Evolutionary conservation across 2,329 filamentous ascomycete genomes (phyloP), one percentile per base, ranked within the genome.

Genomic region (Verticillium longisporum): DNA sequence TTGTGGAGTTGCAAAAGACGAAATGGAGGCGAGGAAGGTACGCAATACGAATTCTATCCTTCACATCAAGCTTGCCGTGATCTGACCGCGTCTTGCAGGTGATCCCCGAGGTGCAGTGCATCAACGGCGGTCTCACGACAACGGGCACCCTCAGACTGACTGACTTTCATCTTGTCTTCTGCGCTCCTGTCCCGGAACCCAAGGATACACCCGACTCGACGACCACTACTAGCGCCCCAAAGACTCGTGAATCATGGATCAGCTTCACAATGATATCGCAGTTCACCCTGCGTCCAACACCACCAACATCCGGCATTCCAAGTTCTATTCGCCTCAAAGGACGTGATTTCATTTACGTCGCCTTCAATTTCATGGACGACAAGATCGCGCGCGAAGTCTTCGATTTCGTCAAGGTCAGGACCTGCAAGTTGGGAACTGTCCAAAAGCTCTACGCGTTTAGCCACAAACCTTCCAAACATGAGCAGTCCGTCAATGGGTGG

Each of bases 321-420:
- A 92, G 93, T 6, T 90, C 91, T 3, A 92, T 99, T 70, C 89
- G 94, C 59, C 79, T 99, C 64, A 88, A 92, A 59, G 92, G 93
- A 72, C 90, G 94, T 61, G 95, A 99, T 78, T 98, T 99, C 73
- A 94, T 87, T 57, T 97, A 93, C 74, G 87, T 97, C 63, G 93
- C 91, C 64, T 93, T 99, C 76, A 92, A 93, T 75, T 96, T 99
- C 72, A 71, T 78, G 21, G 86, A 89, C 61, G 89, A 93, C 69
- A 82, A 82, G 60, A 81, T 87, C 66, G 94, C 92, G 9, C 86
- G 90, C 61, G 91, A 96, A 66, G 90, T 90, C 1, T 99, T 92
- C 73, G 93, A 97, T 61, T 92, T 87, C 64, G 91, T 99, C 66
- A 90, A 89, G 64, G 77, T 81, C 54, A 85, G 91, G 69, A 94